Percentiles rank a stretch among this genome's conserved stretches.
phyloP scores from a whole-genome alignment of 208 protist genomes.

The Lotmaria passim region DNA sequence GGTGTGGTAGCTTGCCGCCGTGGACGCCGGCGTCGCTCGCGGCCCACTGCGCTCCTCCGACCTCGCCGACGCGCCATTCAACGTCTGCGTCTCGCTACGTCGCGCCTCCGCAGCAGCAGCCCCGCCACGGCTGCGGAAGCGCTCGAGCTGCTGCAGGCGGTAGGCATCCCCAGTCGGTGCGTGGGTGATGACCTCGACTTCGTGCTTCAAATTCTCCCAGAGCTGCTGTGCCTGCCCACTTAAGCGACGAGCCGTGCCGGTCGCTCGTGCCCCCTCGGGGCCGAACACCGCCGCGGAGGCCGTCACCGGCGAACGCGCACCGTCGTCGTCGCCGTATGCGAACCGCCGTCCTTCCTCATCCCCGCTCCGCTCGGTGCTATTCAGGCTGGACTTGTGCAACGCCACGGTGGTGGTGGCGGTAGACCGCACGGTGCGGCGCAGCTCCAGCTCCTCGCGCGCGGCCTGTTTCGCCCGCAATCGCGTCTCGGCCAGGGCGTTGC shows the following conservation, averaged over 20 bases:
- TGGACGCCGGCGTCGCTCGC: not conserved
- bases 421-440: slow-evolving; percentile 27
- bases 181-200: slow-evolving; percentile 63
- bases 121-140: slow-evolving; percentile 37
- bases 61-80: not conserved
- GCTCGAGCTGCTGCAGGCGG: slow-evolving; percentile 67
- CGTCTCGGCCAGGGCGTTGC: slow-evolving; percentile 62
- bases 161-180: slow-evolving; percentile 78
- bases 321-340: not conserved
- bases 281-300: not conserved
- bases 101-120: slow-evolving; percentile 23
- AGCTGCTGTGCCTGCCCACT: slow-evolving; percentile 46
- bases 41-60: not conserved
- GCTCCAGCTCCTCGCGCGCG: slow-evolving; percentile 29
- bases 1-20: not conserved
- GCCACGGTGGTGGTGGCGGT: slow-evolving; percentile 2
- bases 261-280: not conserved
- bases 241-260: not conserved
- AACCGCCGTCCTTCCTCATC: not conserved
- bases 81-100: not conserved
- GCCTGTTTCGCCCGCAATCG: slow-evolving; percentile 39
- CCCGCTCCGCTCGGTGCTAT: not conserved
- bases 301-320: not conserved
- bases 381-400: slow-evolving; percentile 13
- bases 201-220: slow-evolving; percentile 64